Conservation (phyloP, 352 stramenopile species). For the Globisporangium okanoganense region DNA sequence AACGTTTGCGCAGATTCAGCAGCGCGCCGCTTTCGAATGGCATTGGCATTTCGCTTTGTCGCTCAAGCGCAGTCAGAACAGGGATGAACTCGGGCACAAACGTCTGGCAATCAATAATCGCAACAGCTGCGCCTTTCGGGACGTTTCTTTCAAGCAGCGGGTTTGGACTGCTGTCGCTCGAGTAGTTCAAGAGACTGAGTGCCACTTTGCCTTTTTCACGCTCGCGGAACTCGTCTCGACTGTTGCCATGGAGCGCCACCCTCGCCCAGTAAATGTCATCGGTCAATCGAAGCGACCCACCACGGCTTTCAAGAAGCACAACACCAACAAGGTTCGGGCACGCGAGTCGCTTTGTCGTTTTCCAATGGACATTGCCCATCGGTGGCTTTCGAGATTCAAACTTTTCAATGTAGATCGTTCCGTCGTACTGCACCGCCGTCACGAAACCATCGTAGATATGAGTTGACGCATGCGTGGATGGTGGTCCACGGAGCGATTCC, state of each 20-base stretch:
- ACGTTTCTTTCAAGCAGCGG: slow-evolving; percentile 43
- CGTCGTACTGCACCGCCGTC: slow-evolving; percentile 45
- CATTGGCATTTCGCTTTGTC: slow-evolving; percentile 60
- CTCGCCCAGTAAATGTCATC: slow-evolving; percentile 79
- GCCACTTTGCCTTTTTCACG: slow-evolving; percentile 55
- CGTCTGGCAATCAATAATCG: slow-evolving; percentile 84
- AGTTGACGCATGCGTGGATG: slow-evolving; percentile 58
- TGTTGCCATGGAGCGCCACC: slow-evolving; percentile 65
- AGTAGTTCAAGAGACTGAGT: slow-evolving; percentile 72
- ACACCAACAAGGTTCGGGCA: slow-evolving; percentile 82
- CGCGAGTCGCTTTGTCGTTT: slow-evolving; percentile 70
- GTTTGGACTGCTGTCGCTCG: slow-evolving; percentile 55
- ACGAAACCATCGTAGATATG: slow-evolving; percentile 79
- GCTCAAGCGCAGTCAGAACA: slow-evolving; percentile 76
- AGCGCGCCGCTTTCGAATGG: slow-evolving; percentile 73
- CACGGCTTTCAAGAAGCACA: slow-evolving; percentile 50
- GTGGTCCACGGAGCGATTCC: slow-evolving; percentile 45
- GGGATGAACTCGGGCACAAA: slow-evolving; percentile 88
- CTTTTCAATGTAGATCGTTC: slow-evolving; percentile 56
- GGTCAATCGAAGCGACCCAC: slow-evolving; percentile 35
- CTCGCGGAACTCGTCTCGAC: slow-evolving; percentile 57
- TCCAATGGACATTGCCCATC: slow-evolving; percentile 67
- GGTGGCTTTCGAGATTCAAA: slow-evolving; percentile 58
- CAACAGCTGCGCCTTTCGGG: slow-evolving; percentile 45
- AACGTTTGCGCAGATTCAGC: slow-evolving; percentile 49